Evolutionary conservation across 768 basidiomycete species (phyloP).

Genomic region (Dacryopinax spathularia): DNA sequence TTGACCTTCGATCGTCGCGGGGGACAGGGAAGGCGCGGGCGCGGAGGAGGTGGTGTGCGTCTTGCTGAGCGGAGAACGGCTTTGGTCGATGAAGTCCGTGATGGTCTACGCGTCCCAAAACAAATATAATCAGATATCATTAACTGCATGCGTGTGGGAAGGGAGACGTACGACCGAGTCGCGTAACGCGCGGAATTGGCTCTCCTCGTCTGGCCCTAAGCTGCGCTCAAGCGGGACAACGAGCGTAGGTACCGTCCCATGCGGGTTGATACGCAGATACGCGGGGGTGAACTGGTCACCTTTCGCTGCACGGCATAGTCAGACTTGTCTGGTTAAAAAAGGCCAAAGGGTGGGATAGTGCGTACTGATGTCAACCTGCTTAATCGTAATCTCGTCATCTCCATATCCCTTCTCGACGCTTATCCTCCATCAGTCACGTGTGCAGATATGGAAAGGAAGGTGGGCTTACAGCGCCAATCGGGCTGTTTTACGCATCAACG

Average conservation of each 20-base stretch:
- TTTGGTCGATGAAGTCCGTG: constrained; percentile 69
- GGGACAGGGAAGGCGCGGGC: constrained; percentile 62
- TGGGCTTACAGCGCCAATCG: constrained; percentile 42
- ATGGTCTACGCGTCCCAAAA: constrained; percentile 37
- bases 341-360: constrained; percentile 4
- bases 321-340: not conserved
- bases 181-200: constrained; percentile 64
- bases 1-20: constrained; percentile 64
- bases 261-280: constrained; percentile 63
- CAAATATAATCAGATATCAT: constrained; percentile 9
- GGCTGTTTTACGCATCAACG: constrained; percentile 23
- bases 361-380: constrained; percentile 50
- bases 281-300: constrained; percentile 67
- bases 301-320: constrained; percentile 34
- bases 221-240: constrained; percentile 74
- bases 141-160: not conserved
- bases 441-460: not conserved
- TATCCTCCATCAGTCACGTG: constrained; percentile 10
- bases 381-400: constrained; percentile 56
- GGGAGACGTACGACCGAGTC: constrained; percentile 47
- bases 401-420: constrained; percentile 73
- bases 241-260: constrained; percentile 68
- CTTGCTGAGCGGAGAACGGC: constrained; percentile 51
- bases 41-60: constrained; percentile 56
- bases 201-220: constrained; percentile 52